Percentiles rank a stretch among this genome's conserved stretches.
These are phyloP conservation scores for Saturnispora galanensis DNA, from an alignment of 805 yeast genomes.

Conservation along the genomic window DNA sequence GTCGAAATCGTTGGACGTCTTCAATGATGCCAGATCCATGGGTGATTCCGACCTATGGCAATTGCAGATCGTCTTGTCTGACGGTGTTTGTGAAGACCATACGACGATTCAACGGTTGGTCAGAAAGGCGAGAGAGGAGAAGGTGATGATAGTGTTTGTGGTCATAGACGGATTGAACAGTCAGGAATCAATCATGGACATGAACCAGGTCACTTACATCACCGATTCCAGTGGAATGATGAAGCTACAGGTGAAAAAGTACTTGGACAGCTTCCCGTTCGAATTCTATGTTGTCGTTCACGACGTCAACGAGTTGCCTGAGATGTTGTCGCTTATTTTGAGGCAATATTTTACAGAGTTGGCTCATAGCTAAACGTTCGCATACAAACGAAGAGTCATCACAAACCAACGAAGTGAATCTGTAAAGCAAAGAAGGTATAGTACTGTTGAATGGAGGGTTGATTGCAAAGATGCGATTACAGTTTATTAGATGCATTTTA, in stretches of 20 bases:
- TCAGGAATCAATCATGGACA: conserved; percentile 81
- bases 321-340: conserved; percentile 77
- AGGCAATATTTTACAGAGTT: conserved; percentile 85
- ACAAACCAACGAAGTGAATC: no score
- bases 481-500: neutral
- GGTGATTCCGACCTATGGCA: conserved; percentile 72
- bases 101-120: conserved; percentile 72
- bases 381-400: no score
- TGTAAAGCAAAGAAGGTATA: no score
- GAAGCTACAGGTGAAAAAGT: conserved; percentile 69
- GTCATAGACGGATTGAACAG: conserved; percentile 82
- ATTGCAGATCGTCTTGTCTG: conserved; percentile 83
- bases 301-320: conserved; percentile 82
- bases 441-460: no score
- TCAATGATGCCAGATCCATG: conserved; percentile 43
- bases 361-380: conserved; percentile 20
- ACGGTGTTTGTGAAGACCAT: conserved; percentile 97
- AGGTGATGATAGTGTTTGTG: conserved; percentile 90
- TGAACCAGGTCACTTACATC: conserved; percentile 86
- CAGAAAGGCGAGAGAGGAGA: conserved; percentile 83
- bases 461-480: neutral
- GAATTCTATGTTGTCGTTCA: conserved; percentile 93
- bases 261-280: conserved; percentile 91
- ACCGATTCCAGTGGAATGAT: conserved; percentile 59
- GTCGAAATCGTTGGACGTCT: conserved; percentile 59